Base-by-base conservation (phyloP, 2,329 filamentous ascomycete genomes). In the Curvularia lunata region DNA sequence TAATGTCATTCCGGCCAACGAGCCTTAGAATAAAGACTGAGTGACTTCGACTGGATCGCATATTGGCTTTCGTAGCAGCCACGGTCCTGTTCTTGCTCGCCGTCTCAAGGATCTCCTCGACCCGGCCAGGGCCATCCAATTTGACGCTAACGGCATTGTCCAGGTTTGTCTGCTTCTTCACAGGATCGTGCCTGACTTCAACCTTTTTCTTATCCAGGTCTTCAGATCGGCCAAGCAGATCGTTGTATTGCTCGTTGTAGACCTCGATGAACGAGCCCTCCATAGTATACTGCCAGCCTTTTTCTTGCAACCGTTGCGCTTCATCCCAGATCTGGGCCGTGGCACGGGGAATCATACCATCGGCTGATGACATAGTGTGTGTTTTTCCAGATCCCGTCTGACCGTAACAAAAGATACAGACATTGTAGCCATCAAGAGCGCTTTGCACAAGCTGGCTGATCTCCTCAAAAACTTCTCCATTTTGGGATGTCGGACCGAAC, bases 371-470 rank as follows among this genome's bases (percentile, higher is more conserved):
- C 95, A 99, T 99, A 4, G 95, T 98, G 73, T 89, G 91, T 0
- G 95, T 99, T 82, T 99, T 99, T 59, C 95, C 95, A 18, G 93
- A 95, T 3, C 95, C 95, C 0, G 95, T 99, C 77, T 99, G 95
- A 42, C 95, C 95, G 73, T 99, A 99, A 74, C 93, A 97, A 79
- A 99, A 97, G 62, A 99, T 98, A 78, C 94, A 98, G 50, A 99
- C 95, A 67, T 98, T 99, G 81, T 97, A 99, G 1, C 95, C 95
- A 71, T 99, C 95, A 38, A 99, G 83, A 0, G 96, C 95, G 67
- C 91, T 96, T 78, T 99, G 95, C 1, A 99, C 93, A 32, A 99
- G 85, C 74, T 99, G 95, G 55, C 92, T 96, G 73, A 98, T 98
- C 74, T 99, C 95, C 54, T 91, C 91, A 73, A 99, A 99, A 1